Conservation (phyloP, 2,329 filamentous ascomycete genomes). For the Phyllosticta citrichinensis region DNA sequence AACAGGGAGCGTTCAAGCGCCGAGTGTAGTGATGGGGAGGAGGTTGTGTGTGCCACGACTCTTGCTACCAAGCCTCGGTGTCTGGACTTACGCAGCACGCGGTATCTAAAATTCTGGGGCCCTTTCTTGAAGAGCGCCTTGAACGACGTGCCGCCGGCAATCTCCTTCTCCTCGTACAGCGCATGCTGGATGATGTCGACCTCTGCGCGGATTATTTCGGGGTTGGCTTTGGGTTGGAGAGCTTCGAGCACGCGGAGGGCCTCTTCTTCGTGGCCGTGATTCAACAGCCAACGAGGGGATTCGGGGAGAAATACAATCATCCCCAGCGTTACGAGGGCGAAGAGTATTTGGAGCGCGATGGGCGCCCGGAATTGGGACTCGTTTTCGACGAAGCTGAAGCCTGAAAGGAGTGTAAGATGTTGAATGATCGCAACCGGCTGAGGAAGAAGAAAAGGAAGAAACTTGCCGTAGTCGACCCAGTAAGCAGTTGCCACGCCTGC, state of each 20-base stretch:
- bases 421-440: too few species aligned
- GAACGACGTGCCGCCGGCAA: slow-evolving; percentile 24
- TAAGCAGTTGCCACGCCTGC: slow-evolving; percentile 31
- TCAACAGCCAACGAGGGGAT: slow-evolving; percentile 49
- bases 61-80: too few species aligned
- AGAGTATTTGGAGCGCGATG: slow-evolving; percentile 32
- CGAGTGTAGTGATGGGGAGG: too few species aligned
- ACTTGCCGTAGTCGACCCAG: slow-evolving; percentile 28
- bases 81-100: slow-evolving; percentile 19
- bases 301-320: slow-evolving; percentile 44
- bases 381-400: slow-evolving; percentile 30
- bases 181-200: slow-evolving; percentile 31
- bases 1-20: too few species aligned
- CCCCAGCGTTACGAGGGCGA: slow-evolving; percentile 28
- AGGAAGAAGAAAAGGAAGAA: too few species aligned
- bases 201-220: slow-evolving; percentile 15
- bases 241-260: slow-evolving; percentile 34
- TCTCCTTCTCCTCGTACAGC: slow-evolving; percentile 32
- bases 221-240: slow-evolving; percentile 19
- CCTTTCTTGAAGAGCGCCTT: slow-evolving; percentile 33
- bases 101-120: slow-evolving; percentile 32
- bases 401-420: too few species aligned
- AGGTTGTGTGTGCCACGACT: too few species aligned
- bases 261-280: slow-evolving; percentile 42
- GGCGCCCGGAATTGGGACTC: slow-evolving; percentile 15